These are phyloP conservation scores for Fraxinus americana DNA, from an alignment of 257 asterid species.

Conservation along the genomic window DNA sequence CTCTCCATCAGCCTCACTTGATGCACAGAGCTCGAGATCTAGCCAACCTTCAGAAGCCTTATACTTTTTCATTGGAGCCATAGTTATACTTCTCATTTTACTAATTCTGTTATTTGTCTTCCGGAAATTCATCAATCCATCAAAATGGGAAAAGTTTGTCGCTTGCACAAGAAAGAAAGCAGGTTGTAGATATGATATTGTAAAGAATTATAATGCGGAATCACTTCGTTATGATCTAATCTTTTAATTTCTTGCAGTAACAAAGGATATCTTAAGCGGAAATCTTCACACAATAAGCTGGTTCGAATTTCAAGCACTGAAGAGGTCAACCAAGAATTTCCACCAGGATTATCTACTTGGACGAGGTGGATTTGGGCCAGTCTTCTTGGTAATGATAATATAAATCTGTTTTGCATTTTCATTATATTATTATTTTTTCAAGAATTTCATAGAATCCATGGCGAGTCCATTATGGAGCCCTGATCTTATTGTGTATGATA, in stretches of 20 bases:
- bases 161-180: conserved; percentile 34
- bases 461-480: no score
- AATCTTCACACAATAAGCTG: conserved; percentile 57
- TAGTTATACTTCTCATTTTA: conserved; percentile 47
- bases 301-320: conserved; percentile 55
- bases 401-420: neutral
- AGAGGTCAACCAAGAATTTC: conserved; percentile 78
- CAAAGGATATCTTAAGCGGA: conserved; percentile 46
- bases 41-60: conserved; percentile 41
- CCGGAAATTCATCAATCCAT: conserved; percentile 39
- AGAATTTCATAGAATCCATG: no score
- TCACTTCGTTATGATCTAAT: neutral
- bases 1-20: conserved; percentile 40
- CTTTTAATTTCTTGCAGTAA: conserved; percentile 42
- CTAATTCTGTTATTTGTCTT: conserved; percentile 45
- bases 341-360: conserved; percentile 67
- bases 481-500: no score
- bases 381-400: conserved; percentile 54
- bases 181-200: conserved; percentile 30
- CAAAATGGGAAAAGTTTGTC: conserved; percentile 28
- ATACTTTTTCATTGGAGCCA: conserved; percentile 53
- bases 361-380: conserved; percentile 89
- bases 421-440: no score
- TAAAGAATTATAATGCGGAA: neutral
- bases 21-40: conserved; percentile 35